Base-by-base conservation (phyloP, 2,329 filamentous ascomycete genomes). In the Ilyonectria sp. region DNA sequence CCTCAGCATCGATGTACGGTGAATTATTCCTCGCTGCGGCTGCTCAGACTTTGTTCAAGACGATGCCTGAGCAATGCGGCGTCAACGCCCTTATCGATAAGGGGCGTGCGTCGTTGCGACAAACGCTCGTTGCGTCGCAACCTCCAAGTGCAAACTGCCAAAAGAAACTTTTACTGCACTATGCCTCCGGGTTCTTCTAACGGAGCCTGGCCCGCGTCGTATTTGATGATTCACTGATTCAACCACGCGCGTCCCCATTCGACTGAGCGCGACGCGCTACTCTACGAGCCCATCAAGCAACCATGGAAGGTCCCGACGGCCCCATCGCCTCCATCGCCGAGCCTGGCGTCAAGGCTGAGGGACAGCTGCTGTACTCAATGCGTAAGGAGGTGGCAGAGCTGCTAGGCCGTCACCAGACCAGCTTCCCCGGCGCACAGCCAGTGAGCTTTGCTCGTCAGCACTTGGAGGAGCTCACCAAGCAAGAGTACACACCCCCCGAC, bases 341-440 rank as follows among this genome's bases (percentile, higher is more conserved):
- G 72, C 91, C 90, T 26, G 93, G 92, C 72, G 82, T 92, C 71
- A 92, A 89, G 79, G 89, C 90, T 57, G 85, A 89, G 21, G 85
- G 85, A n/a, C 82, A 88, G 1, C 83, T 93, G 13, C 86, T 92
- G 53, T 78, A 80, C 29, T 74, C 83, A 19, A 89, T 97, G 81
- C 92, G 92, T 67, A 84, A 85, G 67, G 92, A 94, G 78, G 93
- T 97, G 65, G 92, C 93, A 29, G 78, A 86, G 6, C 86, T 98
- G 50, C 88, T 99, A n/a, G 86, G 88, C 19, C 89, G 94, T 74
- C 86, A 86, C 59, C 90, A 89, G 72, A 82, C 84, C 26, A 86
- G 83, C 71, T 99, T 99, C 74, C 95, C 96, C 1, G 96, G 91
- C 76, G 95, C 96, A 58, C 96, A 99, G 81, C 96, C 96, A 15